Base-by-base conservation (phyloP, 2,329 filamentous ascomycete genomes). In the Scytalidium sp. region DNA sequence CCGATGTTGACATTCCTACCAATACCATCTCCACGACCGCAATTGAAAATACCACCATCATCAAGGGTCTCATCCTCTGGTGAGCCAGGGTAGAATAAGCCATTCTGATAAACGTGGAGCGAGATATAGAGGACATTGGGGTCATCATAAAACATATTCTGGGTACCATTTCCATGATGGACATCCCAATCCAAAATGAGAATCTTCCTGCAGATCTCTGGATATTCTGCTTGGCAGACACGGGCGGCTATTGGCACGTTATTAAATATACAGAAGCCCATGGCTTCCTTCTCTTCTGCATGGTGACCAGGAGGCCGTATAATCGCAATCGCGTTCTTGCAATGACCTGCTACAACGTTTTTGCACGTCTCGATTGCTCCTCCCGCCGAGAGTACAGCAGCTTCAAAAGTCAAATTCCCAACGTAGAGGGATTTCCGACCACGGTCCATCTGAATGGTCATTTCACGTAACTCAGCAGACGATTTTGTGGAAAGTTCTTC, bases 231-330 rank as follows among this genome's bases (percentile, higher is more conserved):
- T 65, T 96, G 91, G 64, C 92, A 97, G 11, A 92, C 88, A 52
- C 83, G 87, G n/a, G 91, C 86, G 1, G 92, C 93, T 51, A 99
- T 88, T 19, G 90, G 91, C 3, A 97, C 94, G 63, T 99, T 99
- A 72, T 99, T 97, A 73, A 97, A 97, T 51, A 97, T 81, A 67
- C 94, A 99, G 64, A 99, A 99, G 0, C 94, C 94, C 79, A 96
- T 94, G 1, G 93, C 82, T 29, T 84, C 77, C 60, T 94, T 80
- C 50, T 83, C 85, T 65, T 99, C 94, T 1, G 94, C 94, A 67
- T 99, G 94, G 63, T 99, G 94, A 0, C 94, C 94, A 0, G 94
- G 94, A 2, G 94, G 94, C 13, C 94, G 83, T 60, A 99, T 96
- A 32, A 99, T 87, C 1, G 94, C 94, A 65, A 99, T 94, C 0